These are phyloP conservation scores for Phytophthora hibernalis DNA, from an alignment of 352 stramenopile species.

Conservation along the genomic window DNA sequence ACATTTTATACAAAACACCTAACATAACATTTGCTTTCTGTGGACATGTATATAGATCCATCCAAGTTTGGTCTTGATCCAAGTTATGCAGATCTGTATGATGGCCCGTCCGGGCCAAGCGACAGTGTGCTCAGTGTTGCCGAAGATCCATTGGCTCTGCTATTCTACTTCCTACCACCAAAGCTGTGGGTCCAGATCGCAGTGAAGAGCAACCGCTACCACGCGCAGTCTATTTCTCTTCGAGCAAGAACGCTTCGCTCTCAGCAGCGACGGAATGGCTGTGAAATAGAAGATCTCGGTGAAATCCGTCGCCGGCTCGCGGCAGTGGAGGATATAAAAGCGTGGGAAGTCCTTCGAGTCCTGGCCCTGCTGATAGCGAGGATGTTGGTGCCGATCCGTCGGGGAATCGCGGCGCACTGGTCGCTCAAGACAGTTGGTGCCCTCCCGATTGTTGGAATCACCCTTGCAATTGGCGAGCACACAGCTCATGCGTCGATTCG, in stretches of 20 bases:
- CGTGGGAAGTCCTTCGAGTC: neutral
- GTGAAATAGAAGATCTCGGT: neutral
- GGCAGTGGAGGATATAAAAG: too few species aligned
- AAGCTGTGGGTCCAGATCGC: neutral
- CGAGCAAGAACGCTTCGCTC: neutral
- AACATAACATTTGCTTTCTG: neutral
- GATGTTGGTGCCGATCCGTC: neutral
- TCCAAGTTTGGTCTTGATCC: neutral
- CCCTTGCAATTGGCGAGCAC: too few species aligned
- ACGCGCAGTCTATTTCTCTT: neutral
- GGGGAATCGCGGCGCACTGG: neutral
- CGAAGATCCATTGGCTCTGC: neutral
- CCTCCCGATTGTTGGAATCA: too few species aligned
- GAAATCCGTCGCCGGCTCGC: neutral
- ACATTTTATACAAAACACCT: neutral
- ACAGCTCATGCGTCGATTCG: too few species aligned
- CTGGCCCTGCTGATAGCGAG: neutral
- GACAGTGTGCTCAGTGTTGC: too few species aligned
- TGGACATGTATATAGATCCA: too few species aligned
- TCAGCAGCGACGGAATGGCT: neutral
- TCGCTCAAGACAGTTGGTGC: neutral
- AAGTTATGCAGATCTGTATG: too few species aligned
- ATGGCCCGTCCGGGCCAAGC: too few species aligned
- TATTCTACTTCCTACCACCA: neutral
- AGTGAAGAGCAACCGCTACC: neutral